Evolutionary conservation across 2,329 filamentous ascomycete species (phyloP), one percentile per base, ranked within the genome.

Genomic region (Metarhizium anisopliae): DNA sequence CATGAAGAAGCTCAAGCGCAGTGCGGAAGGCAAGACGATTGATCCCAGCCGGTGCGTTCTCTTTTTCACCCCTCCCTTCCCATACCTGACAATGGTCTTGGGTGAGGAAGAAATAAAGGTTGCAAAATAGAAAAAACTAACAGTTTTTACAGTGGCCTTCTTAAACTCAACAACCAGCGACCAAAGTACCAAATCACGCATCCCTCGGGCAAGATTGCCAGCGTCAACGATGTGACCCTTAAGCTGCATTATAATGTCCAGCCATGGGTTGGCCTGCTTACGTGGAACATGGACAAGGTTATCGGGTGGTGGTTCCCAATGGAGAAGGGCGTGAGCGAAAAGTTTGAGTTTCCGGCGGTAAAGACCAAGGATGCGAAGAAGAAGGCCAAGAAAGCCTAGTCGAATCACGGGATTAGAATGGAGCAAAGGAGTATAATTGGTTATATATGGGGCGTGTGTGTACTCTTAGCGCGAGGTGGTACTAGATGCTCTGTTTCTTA

Each of bases 121-220:
- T 25, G 25, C 25, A 1, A 25, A 25, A 25, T 25, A 25, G 25
- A 25, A 30, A 35, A 18, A 42, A 20, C 55, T 62, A 49, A 55
- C 50, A 4, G 16, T 38, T 16, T 54, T 6, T 52, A 56, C 57
- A 85, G 86, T 6, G 93, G 92, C 35, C 80, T 88, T 54, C 74
- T 97, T 43, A 80, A 83, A 56, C 79, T 97, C 61, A 84, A 85
- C 67, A 92, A 92, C 71, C 90, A 96, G 70, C 87, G 86, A 67
- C 89, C 92, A 2, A 99, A 99, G 73, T 99, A 99, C 77, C 91
- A 96, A 69, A 94, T 99, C 73, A 95, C 92, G 4, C 91, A 96
- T 70, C 89, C 93, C 11, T 82, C 81, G 11, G 89, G 92, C 59
- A 85, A 85, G 70, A 79, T 97, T 61, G 88, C 89, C 50, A 80